Percentiles rank a stretch among this genome's conserved stretches.
Evolutionary conservation across 2,329 filamentous ascomycete genomes (phyloP).

Genomic region (Aspergillus sp.): DNA sequence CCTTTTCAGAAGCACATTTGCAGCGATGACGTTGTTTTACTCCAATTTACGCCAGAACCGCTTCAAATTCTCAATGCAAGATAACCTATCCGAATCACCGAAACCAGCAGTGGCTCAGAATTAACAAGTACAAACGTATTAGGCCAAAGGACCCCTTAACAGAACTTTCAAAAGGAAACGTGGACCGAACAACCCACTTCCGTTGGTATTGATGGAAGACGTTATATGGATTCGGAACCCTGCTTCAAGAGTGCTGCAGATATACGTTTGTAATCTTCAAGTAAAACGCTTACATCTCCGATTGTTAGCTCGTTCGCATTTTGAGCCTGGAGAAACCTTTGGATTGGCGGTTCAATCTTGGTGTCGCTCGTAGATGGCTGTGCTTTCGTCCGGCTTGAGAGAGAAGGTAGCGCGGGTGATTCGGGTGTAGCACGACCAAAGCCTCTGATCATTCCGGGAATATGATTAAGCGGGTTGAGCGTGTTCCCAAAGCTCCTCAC

Average conservation of each 20-base stretch:
- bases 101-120: conserved; percentile 20
- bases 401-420: conserved; percentile 39
- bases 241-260: conserved; percentile 62
- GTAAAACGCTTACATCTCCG: conserved; percentile 69
- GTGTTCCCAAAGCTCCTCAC: conserved; percentile 78
- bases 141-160: background rate
- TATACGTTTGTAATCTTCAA: conserved; percentile 73
- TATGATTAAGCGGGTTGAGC: conserved; percentile 77
- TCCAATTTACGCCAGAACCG: conserved; percentile 12
- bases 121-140: background rate
- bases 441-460: conserved; percentile 74
- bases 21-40: background rate
- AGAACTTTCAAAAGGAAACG: background rate
- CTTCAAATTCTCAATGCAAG: background rate
- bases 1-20: background rate
- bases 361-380: conserved; percentile 22
- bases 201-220: background rate
- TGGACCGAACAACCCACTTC: background rate
- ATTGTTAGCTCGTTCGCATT: conserved; percentile 69
- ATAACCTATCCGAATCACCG: conserved; percentile 7
- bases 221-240: conserved; percentile 16
- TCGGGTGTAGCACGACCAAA: conserved; percentile 59
- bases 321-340: conserved; percentile 71
- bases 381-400: conserved; percentile 39
- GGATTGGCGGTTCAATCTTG: conserved; percentile 59